Evolutionary conservation across 1,284 basidiomycete species (phyloP), one percentile per base, ranked within the genome.

Genomic region (Trametes pubescens): DNA sequence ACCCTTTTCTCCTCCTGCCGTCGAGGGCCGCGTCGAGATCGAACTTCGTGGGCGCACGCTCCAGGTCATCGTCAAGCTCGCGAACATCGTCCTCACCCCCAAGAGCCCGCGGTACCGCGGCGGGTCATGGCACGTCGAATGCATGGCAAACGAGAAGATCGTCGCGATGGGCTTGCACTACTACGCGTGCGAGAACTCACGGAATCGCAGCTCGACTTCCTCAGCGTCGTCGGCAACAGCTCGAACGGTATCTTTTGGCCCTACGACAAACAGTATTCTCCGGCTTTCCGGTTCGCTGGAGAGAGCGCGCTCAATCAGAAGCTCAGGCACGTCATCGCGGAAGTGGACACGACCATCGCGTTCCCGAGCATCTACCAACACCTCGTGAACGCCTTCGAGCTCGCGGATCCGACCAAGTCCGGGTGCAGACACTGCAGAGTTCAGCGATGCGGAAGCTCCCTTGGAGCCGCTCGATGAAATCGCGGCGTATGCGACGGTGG

Each of bases 21-120:
- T 34, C 37, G 67, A 60, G 0, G 51, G 44, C 0, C 47, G 57
- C 49, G 29, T 61, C 16, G 32, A 61, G 4, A 57, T 59, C 48
- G 18, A 51, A 10, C 55, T 76, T 5, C 53, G 58, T 1, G 76
- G 73, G 9, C 59, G 61, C 21, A 73, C 54, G 1, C 57, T 84
- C 10, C 84, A 86, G 65, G 72, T 85, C 11, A 84, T 86, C 57
- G 79, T 84, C 57, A 86, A 86, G 70, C 74, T 86, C 6, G 81
- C 82, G 0, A 83, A 81, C 65, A 83, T 86, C 58, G 72, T 79
- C n/a, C 68, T 83, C 38, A 82, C 81, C 0, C 83, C 84, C 0
- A 81, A 83, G 47, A 73, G 74, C 46, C 76, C 78, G 2, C 44
- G 58, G 35, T 80, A 77, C 52, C 38, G 10, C 10, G 78, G 78